A percentile compares a stretch with the other conserved stretches of the same genome.
These are phyloP conservation scores for Aspergillus olivimuriae DNA, from an alignment of 495 filamentous ascomycete genomes.

Conservation along the genomic window DNA sequence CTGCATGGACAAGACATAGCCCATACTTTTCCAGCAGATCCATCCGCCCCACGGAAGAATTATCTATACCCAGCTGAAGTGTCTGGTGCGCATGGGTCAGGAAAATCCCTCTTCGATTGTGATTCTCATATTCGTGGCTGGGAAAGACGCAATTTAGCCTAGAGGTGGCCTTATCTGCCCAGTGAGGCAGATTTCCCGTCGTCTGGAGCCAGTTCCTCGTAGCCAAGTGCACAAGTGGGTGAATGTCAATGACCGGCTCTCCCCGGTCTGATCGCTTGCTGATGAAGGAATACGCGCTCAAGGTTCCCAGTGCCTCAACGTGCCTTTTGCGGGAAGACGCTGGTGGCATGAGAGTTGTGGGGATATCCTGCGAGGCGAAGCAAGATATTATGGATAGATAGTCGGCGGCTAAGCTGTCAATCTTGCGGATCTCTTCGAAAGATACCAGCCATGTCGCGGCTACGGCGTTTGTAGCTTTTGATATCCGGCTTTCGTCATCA, in stretches of 20 bases:
- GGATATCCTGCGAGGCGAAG: conserved; percentile 23
- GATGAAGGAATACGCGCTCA: conserved; percentile 19
- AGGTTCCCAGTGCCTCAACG: conserved; percentile 14
- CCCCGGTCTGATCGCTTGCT: conserved; percentile 4
- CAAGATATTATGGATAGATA: conserved; percentile 39
- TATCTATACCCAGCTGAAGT: not conserved
- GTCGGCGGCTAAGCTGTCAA: conserved; percentile 23
- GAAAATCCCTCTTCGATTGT: conserved; percentile 4
- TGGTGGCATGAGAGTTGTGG: conserved; percentile 23
- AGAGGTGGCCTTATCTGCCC: not conserved
- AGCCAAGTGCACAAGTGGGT: conserved; percentile 17
- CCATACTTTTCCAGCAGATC: conserved; percentile 1
- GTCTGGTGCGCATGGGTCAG: conserved; percentile 6
- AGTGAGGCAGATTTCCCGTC: not conserved
- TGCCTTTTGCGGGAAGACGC: conserved; percentile 1
- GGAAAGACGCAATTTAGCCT: conserved; percentile 6
- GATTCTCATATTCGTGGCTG: conserved; percentile 1
- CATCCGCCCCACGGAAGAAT: not conserved
- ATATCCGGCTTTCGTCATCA: conserved; percentile 37
- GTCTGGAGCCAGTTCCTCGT: conserved; percentile 16
- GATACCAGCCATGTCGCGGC: conserved; percentile 51
- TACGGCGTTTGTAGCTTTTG: conserved; percentile 40
- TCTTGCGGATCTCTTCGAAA: conserved; percentile 38
- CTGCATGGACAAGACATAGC: conserved; percentile 3
- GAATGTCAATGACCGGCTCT: conserved; percentile 4